A percentile compares a stretch with the other conserved stretches of the same genome.
These are phyloP conservation scores for Lumnitzera racemosa DNA, from an alignment of 345 rosid genomes.

Conservation along the genomic window DNA sequence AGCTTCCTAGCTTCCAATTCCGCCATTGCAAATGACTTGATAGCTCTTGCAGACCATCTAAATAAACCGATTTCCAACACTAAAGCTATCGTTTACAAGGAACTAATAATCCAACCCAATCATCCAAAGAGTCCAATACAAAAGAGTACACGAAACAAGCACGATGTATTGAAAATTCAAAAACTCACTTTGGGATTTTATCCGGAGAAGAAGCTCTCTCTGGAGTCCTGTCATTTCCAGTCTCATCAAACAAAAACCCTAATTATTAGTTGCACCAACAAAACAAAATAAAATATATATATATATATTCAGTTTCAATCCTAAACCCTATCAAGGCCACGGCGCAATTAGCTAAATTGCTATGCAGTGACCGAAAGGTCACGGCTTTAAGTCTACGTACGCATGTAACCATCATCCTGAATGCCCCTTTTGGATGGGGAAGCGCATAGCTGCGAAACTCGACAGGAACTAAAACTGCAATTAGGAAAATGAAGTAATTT, in stretches of 20 bases:
- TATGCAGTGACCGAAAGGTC: too few relatives aligned
- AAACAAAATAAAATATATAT: background rate
- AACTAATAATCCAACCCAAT: background rate
- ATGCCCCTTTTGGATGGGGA: too few relatives aligned
- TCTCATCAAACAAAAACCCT: background rate
- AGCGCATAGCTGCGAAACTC: too few relatives aligned
- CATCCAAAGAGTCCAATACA: slow-evolving; percentile 1
- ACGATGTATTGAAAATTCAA: background rate
- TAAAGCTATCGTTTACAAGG: slow-evolving; percentile 3
- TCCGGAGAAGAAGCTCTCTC: slow-evolving; percentile 29
- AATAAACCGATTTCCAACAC: background rate
- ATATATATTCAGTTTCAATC: too few relatives aligned
- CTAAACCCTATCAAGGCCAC: too few relatives aligned
- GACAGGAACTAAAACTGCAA: too few relatives aligned
- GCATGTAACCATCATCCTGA: too few relatives aligned
- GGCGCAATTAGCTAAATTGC: too few relatives aligned
- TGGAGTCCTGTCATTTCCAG: slow-evolving; percentile 44
- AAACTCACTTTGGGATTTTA: slow-evolving; percentile 60
- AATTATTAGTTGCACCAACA: background rate
- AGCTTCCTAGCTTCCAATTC: slow-evolving; percentile 89
- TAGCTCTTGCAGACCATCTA: slow-evolving; percentile 94
- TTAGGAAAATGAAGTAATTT: background rate
- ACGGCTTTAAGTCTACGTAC: too few relatives aligned
- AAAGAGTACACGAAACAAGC: background rate
- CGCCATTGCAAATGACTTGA: slow-evolving; percentile 73